Evolutionary conservation across 441 rosid species (phyloP), one percentile per base, ranked within the genome.

Genomic region (Brassica balearica): DNA sequence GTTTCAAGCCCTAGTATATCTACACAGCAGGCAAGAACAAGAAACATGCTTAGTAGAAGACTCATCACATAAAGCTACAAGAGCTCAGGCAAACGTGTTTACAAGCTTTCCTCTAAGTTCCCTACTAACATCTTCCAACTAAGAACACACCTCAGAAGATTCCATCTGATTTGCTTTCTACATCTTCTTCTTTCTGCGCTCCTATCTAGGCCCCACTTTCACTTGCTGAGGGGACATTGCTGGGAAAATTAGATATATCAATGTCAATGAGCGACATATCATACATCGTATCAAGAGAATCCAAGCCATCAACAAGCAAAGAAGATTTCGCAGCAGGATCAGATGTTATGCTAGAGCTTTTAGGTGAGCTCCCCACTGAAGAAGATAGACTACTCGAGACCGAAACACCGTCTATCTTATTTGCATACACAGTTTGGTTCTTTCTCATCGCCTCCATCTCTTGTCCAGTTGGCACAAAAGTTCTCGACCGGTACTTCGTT

Each of bases 381-480:
- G 99, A 86, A 67, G 99, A 86, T 20, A 92, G 70, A 70, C 80
- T 82, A 84, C 91, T 89, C 25, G 94, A 82, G 53, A 89, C 86
- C 55, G 90, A 95, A 73, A 93, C 82, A 61, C 95, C 98, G 63
- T 92, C 98, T 80, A 89, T 73, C 86, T 90, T 93, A 86, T 83
- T 88, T 65, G 92, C 98, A 72, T 85, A 80, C 72, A 87, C 73
- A 8, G 78, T 81, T 73, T 91, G 92, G 89, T 92, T 93, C 85
- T 84, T 93, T 85, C 99, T 89, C 72, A 88, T 90, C 56, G 90
- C 90, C 85, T 93, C 99, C 99, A 95, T 95, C 81, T 95, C 99
- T 65, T 88, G 97, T 5, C 99, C 99, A 34, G 97, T 95, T 41
- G 99, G 99, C 83, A 95, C 99, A 86, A 95, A 95, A 23, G 98